A percentile compares a stretch with the other conserved stretches of the same genome.
phyloP scores from a whole-genome alignment of 2,329 filamentous ascomycete genomes.

The Ceratocystis ficicola region DNA sequence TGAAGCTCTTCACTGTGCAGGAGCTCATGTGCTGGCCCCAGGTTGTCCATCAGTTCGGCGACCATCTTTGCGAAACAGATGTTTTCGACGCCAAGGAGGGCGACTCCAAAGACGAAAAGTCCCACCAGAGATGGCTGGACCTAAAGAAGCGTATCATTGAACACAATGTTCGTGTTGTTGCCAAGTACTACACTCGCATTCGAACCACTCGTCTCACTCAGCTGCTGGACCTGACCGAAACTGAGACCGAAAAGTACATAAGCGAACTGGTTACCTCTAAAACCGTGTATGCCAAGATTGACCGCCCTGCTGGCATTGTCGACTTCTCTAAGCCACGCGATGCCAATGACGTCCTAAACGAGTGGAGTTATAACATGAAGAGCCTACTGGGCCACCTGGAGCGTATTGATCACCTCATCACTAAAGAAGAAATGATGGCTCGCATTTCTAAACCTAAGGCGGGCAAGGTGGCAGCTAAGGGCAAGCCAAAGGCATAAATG shows the following conservation, averaged over 20 bases:
- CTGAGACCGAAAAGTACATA: conserved; percentile 98
- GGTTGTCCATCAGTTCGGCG: conserved; percentile 76
- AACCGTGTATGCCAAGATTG: conserved; percentile 96
- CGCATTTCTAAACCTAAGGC: conserved; percentile 45
- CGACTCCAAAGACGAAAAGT: conserved; percentile 63
- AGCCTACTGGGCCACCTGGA: conserved; percentile 72
- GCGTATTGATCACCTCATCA: conserved; percentile 93
- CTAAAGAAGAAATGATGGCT: conserved; percentile 99
- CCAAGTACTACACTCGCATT: conserved; percentile 98
- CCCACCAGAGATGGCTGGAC: conserved; percentile 79
- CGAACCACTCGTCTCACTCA: conserved; percentile 81
- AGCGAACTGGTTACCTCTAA: conserved; percentile 93
- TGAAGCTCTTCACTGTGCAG: conserved; percentile 88
- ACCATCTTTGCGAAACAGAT: conserved; percentile 77
- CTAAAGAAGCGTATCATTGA: conserved; percentile 97
- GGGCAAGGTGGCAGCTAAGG: conserved; percentile 31
- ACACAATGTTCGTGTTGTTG: conserved; percentile 94
- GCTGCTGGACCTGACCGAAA: conserved; percentile 80
- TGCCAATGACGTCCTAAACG: conserved; percentile 90
- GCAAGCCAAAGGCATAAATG: conserved; percentile 26
- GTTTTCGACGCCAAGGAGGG: conserved; percentile 63
- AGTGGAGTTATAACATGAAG: conserved; percentile 99
- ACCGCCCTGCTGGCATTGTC: conserved; percentile 81
- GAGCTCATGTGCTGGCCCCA: conserved; percentile 98
- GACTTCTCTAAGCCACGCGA: conserved; percentile 91